These are phyloP conservation scores for Albatrellus sp. DNA, from an alignment of 1,284 basidiomycete genomes.

Conservation along the genomic window DNA sequence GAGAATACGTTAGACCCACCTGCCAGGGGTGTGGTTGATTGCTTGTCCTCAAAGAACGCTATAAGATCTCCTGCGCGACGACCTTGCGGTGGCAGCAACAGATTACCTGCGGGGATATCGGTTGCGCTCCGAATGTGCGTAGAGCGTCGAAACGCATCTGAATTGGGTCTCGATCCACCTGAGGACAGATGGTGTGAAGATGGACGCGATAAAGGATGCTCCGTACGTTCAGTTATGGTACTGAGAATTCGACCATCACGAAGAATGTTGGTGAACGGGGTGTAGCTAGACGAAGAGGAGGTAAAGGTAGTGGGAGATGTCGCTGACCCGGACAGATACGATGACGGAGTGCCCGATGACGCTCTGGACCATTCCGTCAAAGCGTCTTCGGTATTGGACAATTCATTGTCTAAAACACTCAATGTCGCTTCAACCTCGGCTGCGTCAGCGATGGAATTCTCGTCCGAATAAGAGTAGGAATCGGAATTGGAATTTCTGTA, in stretches of 20 bases:
- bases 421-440: conserved; percentile 58
- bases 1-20: conserved; percentile 13
- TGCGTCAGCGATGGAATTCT: conserved; percentile 30
- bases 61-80: conserved; percentile 58
- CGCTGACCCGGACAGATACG: conserved; percentile 11
- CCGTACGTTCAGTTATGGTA: conserved; percentile 28
- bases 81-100: conserved; percentile 33
- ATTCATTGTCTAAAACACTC: conserved; percentile 48
- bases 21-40: conserved; percentile 18
- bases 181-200: conserved; percentile 11
- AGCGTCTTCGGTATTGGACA: conserved; percentile 47
- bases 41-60: conserved; percentile 59
- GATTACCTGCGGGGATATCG: conserved; percentile 15
- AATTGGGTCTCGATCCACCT: conserved; percentile 9
- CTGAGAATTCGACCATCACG: conserved; percentile 18
- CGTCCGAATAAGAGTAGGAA: conserved; percentile 26
- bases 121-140: conserved; percentile 18
- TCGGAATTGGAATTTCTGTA: conserved; percentile 18
- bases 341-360: conserved; percentile 14
- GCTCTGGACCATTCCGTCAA: conserved; percentile 42
- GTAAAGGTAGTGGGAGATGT: conserved; percentile 9
- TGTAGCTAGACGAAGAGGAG: conserved; percentile 9
- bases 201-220: conserved; percentile 22
- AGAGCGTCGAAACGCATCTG: conserved; percentile 14
- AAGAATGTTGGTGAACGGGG: conserved; percentile 14